Base-by-base conservation (phyloP, 2,329 filamentous ascomycete species). In the Aspergillus uvarum region DNA sequence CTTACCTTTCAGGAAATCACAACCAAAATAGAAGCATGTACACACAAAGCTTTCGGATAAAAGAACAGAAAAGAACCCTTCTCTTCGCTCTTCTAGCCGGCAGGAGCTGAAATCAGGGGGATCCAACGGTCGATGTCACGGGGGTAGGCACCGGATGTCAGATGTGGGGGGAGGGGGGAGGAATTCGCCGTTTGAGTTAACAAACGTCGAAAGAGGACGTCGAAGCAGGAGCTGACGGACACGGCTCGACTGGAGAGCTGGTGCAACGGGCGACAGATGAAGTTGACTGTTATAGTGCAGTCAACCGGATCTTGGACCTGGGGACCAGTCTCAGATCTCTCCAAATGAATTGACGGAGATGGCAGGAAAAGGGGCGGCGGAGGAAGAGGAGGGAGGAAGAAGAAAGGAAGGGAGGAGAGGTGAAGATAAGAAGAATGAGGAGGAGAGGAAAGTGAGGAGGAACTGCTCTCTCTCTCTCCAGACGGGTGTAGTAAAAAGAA, bases 381-480 rank as follows among this genome's bases (percentile, higher is more conserved):
- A 14, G 32, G 32, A 5, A 12, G 32, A 35, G 67, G 60, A 61
- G 61, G 63, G 62, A 59, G 64, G 65, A 66, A 65, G 64, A 65
- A 63, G 71, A 65, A 67, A 71, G 68, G 67, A 70, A 70, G 68
- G 69, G 66, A 70, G 68, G 66, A 63, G 70, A 67, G 69, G 68
- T 67, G 71, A 70, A 67, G 68, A 71, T 72, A 67, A 61, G 66
- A 66, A 72, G 67, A 62, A 64, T 61, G 61, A 64, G 65, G 67
- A 66, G 65, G 64, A 67, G 69, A 69, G 72, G 72, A 72, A 70
- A 70, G 68, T 69, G 68, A 71, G 65, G 72, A 74, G 71, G 68
- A 67, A 69, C 69, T 68, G 64, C 70, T 76, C 74, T 76, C 74
- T 75, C 74, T 75, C 74, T 77, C 38, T 44, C 74, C 74, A 77